These are phyloP conservation scores for Peronospora destructor DNA, from an alignment of 352 stramenopile species.

Conservation along the genomic window DNA sequence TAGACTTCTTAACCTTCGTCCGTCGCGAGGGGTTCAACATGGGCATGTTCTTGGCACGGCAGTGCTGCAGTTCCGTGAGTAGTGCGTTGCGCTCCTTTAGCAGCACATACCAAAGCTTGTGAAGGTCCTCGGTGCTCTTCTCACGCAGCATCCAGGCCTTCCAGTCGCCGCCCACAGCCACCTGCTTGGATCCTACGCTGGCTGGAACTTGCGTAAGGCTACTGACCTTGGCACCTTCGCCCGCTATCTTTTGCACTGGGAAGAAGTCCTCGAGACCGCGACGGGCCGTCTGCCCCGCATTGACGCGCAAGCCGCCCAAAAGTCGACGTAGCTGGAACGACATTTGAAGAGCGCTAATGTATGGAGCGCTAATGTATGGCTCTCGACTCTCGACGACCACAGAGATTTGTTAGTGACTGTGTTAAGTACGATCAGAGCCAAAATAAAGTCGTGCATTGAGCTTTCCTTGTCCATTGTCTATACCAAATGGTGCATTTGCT, in stretches of 20 bases:
- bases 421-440: slow-evolving; percentile 15
- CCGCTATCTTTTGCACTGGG: slow-evolving; percentile 42
- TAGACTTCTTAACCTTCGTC: slow-evolving; percentile 83
- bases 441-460: too few species aligned
- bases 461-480: too few species aligned
- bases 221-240: slow-evolving; percentile 46
- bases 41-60: slow-evolving; percentile 60
- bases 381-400: slow-evolving; percentile 2
- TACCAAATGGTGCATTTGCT: too few species aligned
- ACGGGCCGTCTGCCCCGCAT: slow-evolving; percentile 28
- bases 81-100: slow-evolving; percentile 98
- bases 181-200: slow-evolving; percentile 47
- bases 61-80: slow-evolving; percentile 89
- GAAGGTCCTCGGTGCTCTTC: slow-evolving; percentile 97
- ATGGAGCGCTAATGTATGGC: slow-evolving; percentile 3
- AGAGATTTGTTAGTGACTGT: neutral
- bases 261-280: slow-evolving; percentile 75
- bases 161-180: slow-evolving; percentile 89
- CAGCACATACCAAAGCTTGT: slow-evolving; percentile 97
- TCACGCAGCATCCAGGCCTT: slow-evolving; percentile 92
- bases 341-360: slow-evolving; percentile 13
- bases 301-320: slow-evolving; percentile 54
- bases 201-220: slow-evolving; percentile 55
- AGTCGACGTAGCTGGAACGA: slow-evolving; percentile 66
- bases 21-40: slow-evolving; percentile 75